Evolutionary conservation across 1,284 basidiomycete species (phyloP), one percentile per base, ranked within the genome.

Genomic region (Leccinum insolens): DNA sequence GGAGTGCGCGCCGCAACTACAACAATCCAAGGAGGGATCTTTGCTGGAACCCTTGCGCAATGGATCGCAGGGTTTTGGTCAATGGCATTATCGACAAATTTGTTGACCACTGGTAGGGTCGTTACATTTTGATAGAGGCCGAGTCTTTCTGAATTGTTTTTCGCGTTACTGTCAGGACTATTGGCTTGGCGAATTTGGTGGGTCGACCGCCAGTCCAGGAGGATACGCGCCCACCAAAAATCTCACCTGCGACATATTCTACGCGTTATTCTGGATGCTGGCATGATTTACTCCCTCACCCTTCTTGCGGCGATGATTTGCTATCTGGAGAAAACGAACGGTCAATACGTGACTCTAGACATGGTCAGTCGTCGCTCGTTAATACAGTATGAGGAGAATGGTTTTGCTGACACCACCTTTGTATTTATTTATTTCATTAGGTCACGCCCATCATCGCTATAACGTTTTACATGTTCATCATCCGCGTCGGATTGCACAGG

Each of bases 101-200:
- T 64, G 55, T 31, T 58, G 7, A 44, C 52, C 22, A 64, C 63
- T 5, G 37, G 63, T 64, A 59, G 11, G 15, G 17, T 60, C 6
- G 15, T 22, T 0, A n/a, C 46, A 1, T 7, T 22, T 44, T 2
- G 22, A 28, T 17, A 0, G 8, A 31, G 4, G 22, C 12, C 17
- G 9, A 59, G 3, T 20, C 15, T 31, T 4, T 31, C 22, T 31
- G 15, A 31, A n/a, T n/a, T 46, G 4, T 46, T 46, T 14, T n/a
- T 63, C 7, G 11, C 31, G 22, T 17, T 6, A 34, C 11, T 34
- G 12, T 58, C 12, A 64, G 63, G 14, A 15, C 7, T 64, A 39
- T 17, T 64, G 22, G 63, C 63, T 14, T n/a, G 52, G 34, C 63
- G 63, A 8, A 64, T 64, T 4, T 64, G 63, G 63, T 64, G 57